phyloP scores from a whole-genome alignment of 805 yeast species.

The Brettanomyces anomalus region DNA sequence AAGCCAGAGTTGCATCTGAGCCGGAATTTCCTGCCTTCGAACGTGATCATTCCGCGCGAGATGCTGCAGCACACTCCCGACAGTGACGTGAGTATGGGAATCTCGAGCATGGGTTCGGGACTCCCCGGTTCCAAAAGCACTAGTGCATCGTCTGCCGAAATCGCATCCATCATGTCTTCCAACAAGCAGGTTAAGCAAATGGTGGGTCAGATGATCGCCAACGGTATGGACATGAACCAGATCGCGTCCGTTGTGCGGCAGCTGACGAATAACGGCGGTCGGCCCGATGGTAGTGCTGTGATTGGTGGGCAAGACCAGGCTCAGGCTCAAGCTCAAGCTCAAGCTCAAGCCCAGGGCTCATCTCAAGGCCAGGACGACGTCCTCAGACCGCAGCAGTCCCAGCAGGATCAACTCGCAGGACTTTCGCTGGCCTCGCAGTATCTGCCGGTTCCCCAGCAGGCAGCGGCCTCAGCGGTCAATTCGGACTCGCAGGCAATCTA shows the following conservation, averaged over 20 bases:
- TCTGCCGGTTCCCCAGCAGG: constrained; percentile 40
- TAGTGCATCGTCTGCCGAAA: constrained; percentile 8
- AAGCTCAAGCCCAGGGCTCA: constrained; percentile 3
- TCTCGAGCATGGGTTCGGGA: constrained; percentile 3
- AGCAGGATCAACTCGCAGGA: constrained; percentile 19
- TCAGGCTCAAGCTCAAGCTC: too few species aligned
- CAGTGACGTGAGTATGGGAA: background rate
- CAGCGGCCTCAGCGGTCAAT: constrained; percentile 1
- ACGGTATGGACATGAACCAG: constrained; percentile 28
- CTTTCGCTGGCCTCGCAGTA: constrained; percentile 45
- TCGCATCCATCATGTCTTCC: constrained; percentile 18
- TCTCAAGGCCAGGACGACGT: background rate
- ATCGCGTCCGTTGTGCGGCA: constrained; percentile 22
- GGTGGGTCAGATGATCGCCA: constrained; percentile 27
- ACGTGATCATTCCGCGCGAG: constrained; percentile 50
- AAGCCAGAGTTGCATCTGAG: constrained; percentile 36
- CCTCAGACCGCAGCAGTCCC: background rate
- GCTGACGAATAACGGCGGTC: constrained; percentile 11
- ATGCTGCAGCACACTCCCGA: constrained; percentile 18
- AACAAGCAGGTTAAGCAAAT: constrained; percentile 26
- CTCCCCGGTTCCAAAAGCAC: constrained; percentile 1
- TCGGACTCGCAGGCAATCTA: constrained; percentile 21
- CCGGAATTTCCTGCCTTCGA: constrained; percentile 41
- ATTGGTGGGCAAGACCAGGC: constrained; percentile 1
- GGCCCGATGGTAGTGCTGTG: too few species aligned